Evolutionary conservation across 352 stramenopile species (phyloP), one percentile per base, ranked within the genome.

Genomic region (Peronospora belbahrii): DNA sequence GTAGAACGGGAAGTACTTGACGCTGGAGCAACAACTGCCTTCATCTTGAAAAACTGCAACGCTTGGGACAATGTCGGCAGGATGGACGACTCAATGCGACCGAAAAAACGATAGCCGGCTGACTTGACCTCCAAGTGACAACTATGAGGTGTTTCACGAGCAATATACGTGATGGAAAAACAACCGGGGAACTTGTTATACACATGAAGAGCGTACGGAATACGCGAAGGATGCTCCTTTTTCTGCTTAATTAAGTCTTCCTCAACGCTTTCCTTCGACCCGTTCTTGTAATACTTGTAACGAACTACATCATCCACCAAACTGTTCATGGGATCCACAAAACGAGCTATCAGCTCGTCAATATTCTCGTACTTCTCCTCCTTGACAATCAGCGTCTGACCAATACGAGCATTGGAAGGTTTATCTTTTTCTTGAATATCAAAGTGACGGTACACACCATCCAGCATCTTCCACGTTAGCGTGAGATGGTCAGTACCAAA

Each of bases 11-110:
- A 71, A 8, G 71, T 65, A 17, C 45, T 60, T 13, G 48, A 55
- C 2, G 73, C 39, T 10, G 78, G 78, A 25, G 62, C 70, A 6
- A 89, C 67, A 15, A 92, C 48, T 0, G 83, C 83, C 47, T 88
- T 90, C 80, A 89, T 90, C 51, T 94, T 94, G 65, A 94, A 94
- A 64, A 91, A 94, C 54, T 90, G 74, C 19, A 94, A 61, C 30
- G 83, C 83, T 43, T 92, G 73, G 19, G 62, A 77, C 27, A 94
- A 36, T 6, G 80, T 86, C 10, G 80, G 78, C 31, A 94, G 47
- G 32, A 90, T 88, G 3, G 74, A 87, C 13, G 78, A 94, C 64
- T 92, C 80, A 51, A 94, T 88, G 5, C 79, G 79, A 17, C 83
- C 83, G 37, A 94, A 94, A 55, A 91, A 94, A 0, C 80, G 83